Evolutionary conservation across 1,139 yeast species (phyloP).

Genomic region (Zygosaccharomyces sapae): DNA sequence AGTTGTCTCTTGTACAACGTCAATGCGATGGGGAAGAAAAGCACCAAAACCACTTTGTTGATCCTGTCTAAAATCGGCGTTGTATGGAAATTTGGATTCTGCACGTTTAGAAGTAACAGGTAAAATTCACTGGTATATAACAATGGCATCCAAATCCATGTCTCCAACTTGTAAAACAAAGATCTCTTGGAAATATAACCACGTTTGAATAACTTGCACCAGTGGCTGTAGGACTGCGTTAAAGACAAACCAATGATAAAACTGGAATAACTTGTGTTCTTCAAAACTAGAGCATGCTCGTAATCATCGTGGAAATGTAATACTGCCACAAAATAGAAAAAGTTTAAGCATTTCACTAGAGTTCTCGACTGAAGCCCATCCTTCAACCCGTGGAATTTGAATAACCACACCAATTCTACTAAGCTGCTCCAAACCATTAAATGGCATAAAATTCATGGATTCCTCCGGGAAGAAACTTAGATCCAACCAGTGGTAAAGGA

Average conservation of each 20-base stretch:
- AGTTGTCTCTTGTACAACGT: conserved; percentile 28
- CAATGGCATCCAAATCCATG: conserved; percentile 46
- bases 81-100: conserved; percentile 40
- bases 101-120: conserved; percentile 48
- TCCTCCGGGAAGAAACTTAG: conserved; percentile 62
- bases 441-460: conserved; percentile 56
- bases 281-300: conserved; percentile 34
- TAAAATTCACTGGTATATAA: conserved; percentile 49
- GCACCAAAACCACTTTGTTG: conserved; percentile 28
- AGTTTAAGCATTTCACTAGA: conserved; percentile 42
- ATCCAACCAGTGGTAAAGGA: conserved; percentile 60
- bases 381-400: conserved; percentile 26
- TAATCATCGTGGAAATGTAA: conserved; percentile 47
- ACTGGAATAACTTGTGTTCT: conserved; percentile 35
- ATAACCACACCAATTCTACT: conserved; percentile 29
- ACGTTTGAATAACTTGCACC: conserved; percentile 34
- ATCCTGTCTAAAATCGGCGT: conserved; percentile 21
- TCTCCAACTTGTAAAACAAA: conserved; percentile 41
- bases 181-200: conserved; percentile 41
- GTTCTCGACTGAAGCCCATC: conserved; percentile 20
- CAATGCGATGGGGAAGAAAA: conserved; percentile 35
- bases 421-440: conserved; percentile 21
- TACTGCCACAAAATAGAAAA: conserved; percentile 45
- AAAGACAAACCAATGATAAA: conserved; percentile 32
- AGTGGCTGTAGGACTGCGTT: conserved; percentile 29